Evolutionary conservation across 2,329 filamentous ascomycete genomes (phyloP).

Genomic region (Emmonsia crescens): DNA sequence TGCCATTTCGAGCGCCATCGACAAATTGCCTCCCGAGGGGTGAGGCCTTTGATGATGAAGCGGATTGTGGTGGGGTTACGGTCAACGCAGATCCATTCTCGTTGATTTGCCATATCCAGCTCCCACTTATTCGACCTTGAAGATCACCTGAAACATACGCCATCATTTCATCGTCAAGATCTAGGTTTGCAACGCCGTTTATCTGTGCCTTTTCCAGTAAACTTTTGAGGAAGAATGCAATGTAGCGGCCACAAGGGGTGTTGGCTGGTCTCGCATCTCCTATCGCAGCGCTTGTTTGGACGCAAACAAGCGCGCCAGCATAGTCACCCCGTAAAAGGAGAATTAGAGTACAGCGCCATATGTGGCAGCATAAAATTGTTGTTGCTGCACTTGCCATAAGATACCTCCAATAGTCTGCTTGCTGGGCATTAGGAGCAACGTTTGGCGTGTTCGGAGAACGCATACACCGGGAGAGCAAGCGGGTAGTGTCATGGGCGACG

Average conservation of each 20-base stretch:
- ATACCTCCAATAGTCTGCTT: conserved; percentile 41
- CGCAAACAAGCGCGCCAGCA: conserved; percentile 59
- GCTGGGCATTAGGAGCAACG: conserved; percentile 18
- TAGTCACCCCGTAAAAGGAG: conserved; percentile 65
- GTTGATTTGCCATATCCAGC: conserved; percentile 67
- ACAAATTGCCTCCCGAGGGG: conserved; percentile 13
- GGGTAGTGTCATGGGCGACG: conserved; percentile 67
- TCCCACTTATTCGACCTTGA: conserved; percentile 64
- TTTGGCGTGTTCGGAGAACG: conserved; percentile 26
- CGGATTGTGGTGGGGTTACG: conserved; percentile 6
- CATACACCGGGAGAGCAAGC: conserved; percentile 59
- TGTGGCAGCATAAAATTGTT: conserved; percentile 65
- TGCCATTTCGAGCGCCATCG: conserved; percentile 47
- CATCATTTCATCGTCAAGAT: conserved; percentile 75
- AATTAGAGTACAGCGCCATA: conserved; percentile 78
- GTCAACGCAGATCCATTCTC: conserved; percentile 36
- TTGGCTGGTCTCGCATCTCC: conserved; percentile 63
- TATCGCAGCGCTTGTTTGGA: conserved; percentile 60
- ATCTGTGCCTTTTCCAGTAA: conserved; percentile 48
- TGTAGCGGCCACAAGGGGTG: conserved; percentile 65
- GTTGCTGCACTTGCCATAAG: conserved; percentile 58
- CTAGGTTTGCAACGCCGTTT: conserved; percentile 32
- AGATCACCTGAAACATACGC: conserved; percentile 79
- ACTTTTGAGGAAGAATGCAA: conserved; percentile 66
- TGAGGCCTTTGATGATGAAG: conserved; percentile 6